Evolutionary conservation across 352 stramenopile genomes (phyloP).

Genomic region (Thalassiosira ordinaria): DNA sequence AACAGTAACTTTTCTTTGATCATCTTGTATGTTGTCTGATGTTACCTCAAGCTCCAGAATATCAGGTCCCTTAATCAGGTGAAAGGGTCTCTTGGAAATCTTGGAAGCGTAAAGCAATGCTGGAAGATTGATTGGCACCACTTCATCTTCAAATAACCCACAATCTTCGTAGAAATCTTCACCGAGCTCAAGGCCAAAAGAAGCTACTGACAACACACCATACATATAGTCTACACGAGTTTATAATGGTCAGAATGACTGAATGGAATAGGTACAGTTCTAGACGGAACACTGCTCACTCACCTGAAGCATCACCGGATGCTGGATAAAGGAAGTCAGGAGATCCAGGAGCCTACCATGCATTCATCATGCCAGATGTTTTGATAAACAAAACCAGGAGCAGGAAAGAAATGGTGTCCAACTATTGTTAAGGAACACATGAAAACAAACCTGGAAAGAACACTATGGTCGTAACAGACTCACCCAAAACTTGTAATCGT

Average conservation of each 20-base stretch:
- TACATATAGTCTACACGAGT: conserved; percentile 40
- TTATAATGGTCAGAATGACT: no score
- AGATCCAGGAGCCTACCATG: conserved; percentile 5
- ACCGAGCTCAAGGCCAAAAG: conserved; percentile 38
- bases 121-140: conserved; percentile 33
- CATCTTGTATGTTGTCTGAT: background rate
- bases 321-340: conserved; percentile 26
- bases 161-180: conserved; percentile 38
- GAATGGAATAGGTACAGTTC: no score
- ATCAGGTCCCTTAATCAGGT: conserved; percentile 12
- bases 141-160: conserved; percentile 21
- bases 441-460: background rate
- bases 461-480: background rate
- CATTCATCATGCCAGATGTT: background rate
- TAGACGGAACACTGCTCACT: background rate
- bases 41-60: no score
- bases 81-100: conserved; percentile 37
- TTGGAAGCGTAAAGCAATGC: conserved; percentile 40
- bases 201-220: conserved; percentile 28
- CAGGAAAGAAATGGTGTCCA: background rate
- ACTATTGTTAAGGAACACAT: background rate
- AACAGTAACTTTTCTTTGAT: background rate
- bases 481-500: conserved; percentile 22
- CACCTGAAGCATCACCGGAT: conserved; percentile 3
- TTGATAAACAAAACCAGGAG: background rate